A percentile compares a stretch with the other conserved stretches of the same genome.
Evolutionary conservation across 2,329 filamentous ascomycete genomes (phyloP).

Genomic region (Phialophora tarda): DNA sequence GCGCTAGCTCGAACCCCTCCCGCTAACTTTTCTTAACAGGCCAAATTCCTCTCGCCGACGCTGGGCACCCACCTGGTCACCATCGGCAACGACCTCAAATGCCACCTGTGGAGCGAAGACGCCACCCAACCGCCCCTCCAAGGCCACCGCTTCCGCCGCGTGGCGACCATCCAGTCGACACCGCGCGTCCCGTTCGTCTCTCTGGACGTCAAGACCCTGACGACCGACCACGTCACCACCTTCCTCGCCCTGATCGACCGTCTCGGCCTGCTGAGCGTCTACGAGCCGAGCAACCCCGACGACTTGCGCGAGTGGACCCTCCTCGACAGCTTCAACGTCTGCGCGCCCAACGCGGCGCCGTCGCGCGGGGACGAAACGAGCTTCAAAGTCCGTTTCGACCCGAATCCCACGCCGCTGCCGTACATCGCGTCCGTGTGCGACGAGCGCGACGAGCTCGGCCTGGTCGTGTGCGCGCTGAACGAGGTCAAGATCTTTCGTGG

Average conservation of each 20-base stretch:
- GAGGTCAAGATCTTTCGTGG: constrained; percentile 83
- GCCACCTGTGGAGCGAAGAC: constrained; percentile 93
- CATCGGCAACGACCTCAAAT: constrained; percentile 85
- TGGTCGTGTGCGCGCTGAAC: constrained; percentile 87
- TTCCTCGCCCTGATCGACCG: constrained; percentile 84
- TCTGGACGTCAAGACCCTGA: constrained; percentile 81
- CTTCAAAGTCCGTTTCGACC: constrained; percentile 86
- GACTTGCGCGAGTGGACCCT: constrained; percentile 76
- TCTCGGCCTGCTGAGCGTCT: constrained; percentile 78
- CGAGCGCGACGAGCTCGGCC: constrained; percentile 74
- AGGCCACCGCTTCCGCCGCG: constrained; percentile 78
- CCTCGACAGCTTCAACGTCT: constrained; percentile 77
- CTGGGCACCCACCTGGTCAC: constrained; percentile 87
- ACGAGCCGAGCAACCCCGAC: constrained; percentile 85
- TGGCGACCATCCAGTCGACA: constrained; percentile 71
- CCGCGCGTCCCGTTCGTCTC: constrained; percentile 68
- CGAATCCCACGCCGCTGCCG: constrained; percentile 74
- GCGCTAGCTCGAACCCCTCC: not conserved
- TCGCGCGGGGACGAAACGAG: constrained; percentile 81
- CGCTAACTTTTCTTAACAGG: constrained; percentile 53
- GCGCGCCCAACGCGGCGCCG: constrained; percentile 60
- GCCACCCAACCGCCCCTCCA: constrained; percentile 73
- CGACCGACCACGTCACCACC: constrained; percentile 72
- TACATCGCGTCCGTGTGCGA: constrained; percentile 79
- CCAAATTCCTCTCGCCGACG: constrained; percentile 91